Conservation (phyloP, 257 asterid species). For the Ophiorrhiza pumila region DNA sequence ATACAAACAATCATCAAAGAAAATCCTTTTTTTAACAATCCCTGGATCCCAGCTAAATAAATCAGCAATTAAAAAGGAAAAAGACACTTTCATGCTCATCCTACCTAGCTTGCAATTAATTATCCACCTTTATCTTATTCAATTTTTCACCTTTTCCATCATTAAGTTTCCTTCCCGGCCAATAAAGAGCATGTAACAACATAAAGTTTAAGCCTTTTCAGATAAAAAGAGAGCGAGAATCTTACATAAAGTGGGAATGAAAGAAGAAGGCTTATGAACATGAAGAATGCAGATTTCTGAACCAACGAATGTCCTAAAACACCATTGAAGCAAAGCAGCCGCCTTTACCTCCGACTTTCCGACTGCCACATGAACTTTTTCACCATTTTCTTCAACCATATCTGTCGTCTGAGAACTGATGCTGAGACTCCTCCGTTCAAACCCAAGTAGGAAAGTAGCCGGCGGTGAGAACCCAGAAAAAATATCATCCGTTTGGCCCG, state of each 20-base stretch:
- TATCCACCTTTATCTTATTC: not conserved
- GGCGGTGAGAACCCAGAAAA: conserved; percentile 24
- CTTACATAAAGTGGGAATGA: conserved; percentile 77
- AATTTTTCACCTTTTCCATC: not conserved
- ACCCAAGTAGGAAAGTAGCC: conserved; percentile 20
- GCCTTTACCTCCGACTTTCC: conserved; percentile 63
- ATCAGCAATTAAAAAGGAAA: not conserved
- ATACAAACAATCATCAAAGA: conserved; percentile 10
- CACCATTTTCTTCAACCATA: conserved; percentile 31
- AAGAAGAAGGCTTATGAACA: conserved; percentile 72
- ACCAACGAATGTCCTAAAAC: conserved; percentile 41
- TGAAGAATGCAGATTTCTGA: conserved; percentile 62
- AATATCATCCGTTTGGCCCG: conserved; percentile 13
- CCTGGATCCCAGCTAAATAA: not conserved
- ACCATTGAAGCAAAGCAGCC: conserved; percentile 62
- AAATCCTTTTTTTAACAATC: not conserved
- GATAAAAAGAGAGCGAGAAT: conserved; percentile 1
- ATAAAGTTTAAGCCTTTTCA: not conserved
- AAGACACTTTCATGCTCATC: not conserved
- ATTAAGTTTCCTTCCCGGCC: not conserved
- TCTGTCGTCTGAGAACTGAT: conserved; percentile 23
- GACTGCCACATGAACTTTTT: conserved; percentile 59
- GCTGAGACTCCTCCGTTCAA: conserved; percentile 20
- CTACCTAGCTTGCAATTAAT: not conserved
- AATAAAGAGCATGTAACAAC: not conserved